Conservation (phyloP, 106 monocot genomes). For the Dendrobium chrysotoxum region DNA sequence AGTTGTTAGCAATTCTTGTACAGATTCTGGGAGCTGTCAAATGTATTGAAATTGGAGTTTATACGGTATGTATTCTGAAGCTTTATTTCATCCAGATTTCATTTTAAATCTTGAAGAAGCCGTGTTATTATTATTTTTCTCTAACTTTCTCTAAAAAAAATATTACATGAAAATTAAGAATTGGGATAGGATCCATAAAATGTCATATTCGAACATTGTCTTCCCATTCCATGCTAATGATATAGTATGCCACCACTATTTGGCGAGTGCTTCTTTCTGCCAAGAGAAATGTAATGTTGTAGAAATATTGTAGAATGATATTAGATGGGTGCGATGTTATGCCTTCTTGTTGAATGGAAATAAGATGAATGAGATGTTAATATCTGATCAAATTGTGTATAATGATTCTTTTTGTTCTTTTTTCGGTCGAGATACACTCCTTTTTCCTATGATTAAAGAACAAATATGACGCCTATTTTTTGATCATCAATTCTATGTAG, state of each 20-base stretch:
- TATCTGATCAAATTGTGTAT: too few species aligned
- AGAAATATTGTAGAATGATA: neutral
- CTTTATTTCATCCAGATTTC: neutral
- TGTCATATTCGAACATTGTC: neutral
- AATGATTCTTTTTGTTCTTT: too few species aligned
- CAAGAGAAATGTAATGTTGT: neutral
- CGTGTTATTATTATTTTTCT: neutral
- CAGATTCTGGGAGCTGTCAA: constrained; percentile 77
- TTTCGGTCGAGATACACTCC: too few species aligned
- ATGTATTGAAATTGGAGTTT: constrained; percentile 96
- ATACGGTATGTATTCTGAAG: constrained; percentile 55
- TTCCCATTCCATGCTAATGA: neutral
- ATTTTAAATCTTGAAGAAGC: constrained; percentile 4
- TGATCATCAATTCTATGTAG: too few species aligned
- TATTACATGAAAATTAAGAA: neutral
- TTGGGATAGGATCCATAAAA: neutral
- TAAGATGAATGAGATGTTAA: too few species aligned
- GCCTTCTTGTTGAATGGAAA: too few species aligned
- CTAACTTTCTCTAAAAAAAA: neutral
- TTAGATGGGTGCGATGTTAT: neutral
- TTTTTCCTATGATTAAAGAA: too few species aligned
- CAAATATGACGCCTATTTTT: neutral
- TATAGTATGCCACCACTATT: neutral
- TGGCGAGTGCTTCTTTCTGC: neutral
- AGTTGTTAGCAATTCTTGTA: constrained; percentile 85